A percentile compares a stretch with the other conserved stretches of the same genome.
These are phyloP conservation scores for Naganishia sp. DNA, from an alignment of 1,284 basidiomycete genomes.

Conservation along the genomic window DNA sequence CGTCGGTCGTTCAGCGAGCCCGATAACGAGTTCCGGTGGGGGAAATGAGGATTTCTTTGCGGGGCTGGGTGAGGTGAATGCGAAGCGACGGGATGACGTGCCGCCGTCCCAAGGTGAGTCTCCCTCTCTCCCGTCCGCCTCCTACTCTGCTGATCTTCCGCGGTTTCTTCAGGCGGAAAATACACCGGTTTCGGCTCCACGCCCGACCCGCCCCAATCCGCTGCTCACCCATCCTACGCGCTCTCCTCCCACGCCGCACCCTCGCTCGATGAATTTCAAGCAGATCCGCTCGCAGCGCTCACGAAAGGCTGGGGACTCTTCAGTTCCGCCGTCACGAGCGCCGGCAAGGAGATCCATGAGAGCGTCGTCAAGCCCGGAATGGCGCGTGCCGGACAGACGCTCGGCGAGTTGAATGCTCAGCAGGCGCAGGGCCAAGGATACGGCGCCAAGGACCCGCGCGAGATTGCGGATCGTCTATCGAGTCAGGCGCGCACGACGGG, in stretches of 20 bases:
- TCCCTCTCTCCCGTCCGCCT: neutral
- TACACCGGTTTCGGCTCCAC: slow-evolving; percentile 53
- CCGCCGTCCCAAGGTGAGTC: slow-evolving; percentile 50
- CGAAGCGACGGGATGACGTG: slow-evolving; percentile 46
- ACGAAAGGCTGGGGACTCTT: slow-evolving; percentile 55
- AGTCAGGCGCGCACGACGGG: slow-evolving; percentile 43
- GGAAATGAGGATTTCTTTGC: slow-evolving; percentile 54
- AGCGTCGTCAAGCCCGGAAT: slow-evolving; percentile 52
- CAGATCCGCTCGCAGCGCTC: slow-evolving; percentile 49
- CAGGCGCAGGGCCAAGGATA: neutral
- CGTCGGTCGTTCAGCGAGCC: slow-evolving; percentile 31
- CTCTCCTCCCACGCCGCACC: slow-evolving; percentile 49
- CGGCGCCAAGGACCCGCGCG: slow-evolving; percentile 21
- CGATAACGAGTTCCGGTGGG: slow-evolving; percentile 25
- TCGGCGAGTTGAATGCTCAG: slow-evolving; percentile 36
- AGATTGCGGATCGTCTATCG: slow-evolving; percentile 46
- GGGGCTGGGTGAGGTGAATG: slow-evolving; percentile 49
- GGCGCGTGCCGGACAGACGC: slow-evolving; percentile 40
- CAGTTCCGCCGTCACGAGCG: slow-evolving; percentile 47
- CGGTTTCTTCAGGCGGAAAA: slow-evolving; percentile 39
- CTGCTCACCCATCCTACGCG: slow-evolving; percentile 45
- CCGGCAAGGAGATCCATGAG: slow-evolving; percentile 50
- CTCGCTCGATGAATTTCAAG: slow-evolving; percentile 50
- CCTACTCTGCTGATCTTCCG: neutral
- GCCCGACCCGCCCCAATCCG: slow-evolving; percentile 35